phyloP scores from a whole-genome alignment of 371 early-diverging fungal species.

The Apophysomyces variabilis region DNA sequence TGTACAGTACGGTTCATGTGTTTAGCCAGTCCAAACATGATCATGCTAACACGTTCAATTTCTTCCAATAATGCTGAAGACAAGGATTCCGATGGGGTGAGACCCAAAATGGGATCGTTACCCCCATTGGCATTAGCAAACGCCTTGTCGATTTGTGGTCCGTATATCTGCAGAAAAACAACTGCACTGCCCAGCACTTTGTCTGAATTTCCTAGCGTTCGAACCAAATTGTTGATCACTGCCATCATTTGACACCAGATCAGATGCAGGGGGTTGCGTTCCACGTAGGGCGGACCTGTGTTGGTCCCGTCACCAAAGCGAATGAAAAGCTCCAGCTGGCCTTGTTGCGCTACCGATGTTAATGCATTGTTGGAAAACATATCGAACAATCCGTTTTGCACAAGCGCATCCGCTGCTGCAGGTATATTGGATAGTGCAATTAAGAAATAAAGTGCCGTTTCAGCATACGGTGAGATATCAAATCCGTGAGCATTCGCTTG shows the following conservation, averaged over 20 bases:
- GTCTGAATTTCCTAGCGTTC: conserved; percentile 21
- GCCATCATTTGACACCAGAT: conserved; percentile 48
- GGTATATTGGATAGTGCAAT: conserved; percentile 39
- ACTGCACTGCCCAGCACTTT: conserved; percentile 25
- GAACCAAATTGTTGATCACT: conserved; percentile 38
- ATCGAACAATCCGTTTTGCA: conserved; percentile 30
- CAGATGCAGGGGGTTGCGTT: conserved; percentile 44
- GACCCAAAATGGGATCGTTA: conserved; percentile 28
- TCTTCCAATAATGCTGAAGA: conserved; percentile 45
- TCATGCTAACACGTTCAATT: conserved; percentile 39
- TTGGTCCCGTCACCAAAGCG: conserved; percentile 30
- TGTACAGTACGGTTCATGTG: conserved; percentile 22
- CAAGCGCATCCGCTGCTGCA: conserved; percentile 33
- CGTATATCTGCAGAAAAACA: conserved; percentile 43
- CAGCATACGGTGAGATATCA: conserved; percentile 47
- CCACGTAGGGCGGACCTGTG: conserved; percentile 21
- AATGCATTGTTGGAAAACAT: conserved; percentile 40
- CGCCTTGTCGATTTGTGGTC: conserved; percentile 40
- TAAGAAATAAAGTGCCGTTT: conserved; percentile 43
- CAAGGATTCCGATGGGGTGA: conserved; percentile 37
- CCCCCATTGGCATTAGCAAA: conserved; percentile 37
- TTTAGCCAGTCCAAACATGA: conserved; percentile 39
- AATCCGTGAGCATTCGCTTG: conserved; percentile 21
- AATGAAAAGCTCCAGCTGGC: conserved; percentile 38
- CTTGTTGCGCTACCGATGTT: conserved; percentile 32